Conservation (phyloP, 1,139 yeast genomes). For the Magnusiomyces ingens region DNA sequence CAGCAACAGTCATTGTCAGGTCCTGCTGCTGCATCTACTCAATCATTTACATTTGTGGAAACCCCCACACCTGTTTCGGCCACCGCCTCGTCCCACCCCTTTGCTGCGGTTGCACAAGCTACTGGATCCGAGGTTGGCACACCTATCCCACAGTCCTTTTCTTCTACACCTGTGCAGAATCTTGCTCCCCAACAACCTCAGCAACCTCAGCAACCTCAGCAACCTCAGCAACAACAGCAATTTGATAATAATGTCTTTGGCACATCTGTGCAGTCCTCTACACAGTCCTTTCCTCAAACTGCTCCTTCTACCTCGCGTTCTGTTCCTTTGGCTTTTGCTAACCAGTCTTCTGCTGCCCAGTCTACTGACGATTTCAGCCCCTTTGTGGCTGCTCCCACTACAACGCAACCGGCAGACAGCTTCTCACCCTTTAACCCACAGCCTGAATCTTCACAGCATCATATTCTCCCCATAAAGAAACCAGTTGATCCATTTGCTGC, state of each 20-base stretch:
- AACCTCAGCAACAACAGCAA: neutral
- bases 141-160: too few relatives aligned
- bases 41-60: too few relatives aligned
- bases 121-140: neutral
- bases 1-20: too few relatives aligned
- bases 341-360: neutral
- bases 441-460: too few relatives aligned
- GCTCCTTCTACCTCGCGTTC: neutral
- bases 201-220: neutral
- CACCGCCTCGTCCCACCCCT: too few relatives aligned
- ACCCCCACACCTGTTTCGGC: too few relatives aligned
- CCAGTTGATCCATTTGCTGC: constrained; percentile 23
- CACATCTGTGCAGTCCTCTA: constrained; percentile 8
- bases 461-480: too few relatives aligned
- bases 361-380: neutral
- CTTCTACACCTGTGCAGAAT: neutral
- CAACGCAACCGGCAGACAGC: neutral
- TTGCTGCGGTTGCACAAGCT: neutral
- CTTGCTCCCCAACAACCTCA: neutral
- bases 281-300: neutral
- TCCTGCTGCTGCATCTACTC: too few relatives aligned
- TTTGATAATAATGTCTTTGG: constrained; percentile 3
- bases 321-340: neutral
- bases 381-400: neutral
- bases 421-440: neutral